Evolutionary conservation across 768 basidiomycete genomes (phyloP), one percentile per base, ranked within the genome.

Genomic region (Leucosporidium scottii): DNA sequence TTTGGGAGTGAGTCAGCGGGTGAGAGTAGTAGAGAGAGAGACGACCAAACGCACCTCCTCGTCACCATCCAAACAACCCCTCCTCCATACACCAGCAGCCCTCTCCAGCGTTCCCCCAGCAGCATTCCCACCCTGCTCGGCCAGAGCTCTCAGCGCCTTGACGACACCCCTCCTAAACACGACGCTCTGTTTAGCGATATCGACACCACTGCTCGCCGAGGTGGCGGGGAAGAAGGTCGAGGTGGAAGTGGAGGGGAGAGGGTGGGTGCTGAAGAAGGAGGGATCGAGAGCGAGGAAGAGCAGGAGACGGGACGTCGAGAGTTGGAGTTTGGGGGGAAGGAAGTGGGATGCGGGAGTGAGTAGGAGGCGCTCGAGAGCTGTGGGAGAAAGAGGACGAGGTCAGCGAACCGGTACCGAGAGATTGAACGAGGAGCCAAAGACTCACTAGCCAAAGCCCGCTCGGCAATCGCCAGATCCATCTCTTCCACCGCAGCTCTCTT

Each of bases 361-460:
- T 13, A 71, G 61, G 27, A 71, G 67, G 36, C 67, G 60, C 49
- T 71, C 64, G 67, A 71, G 67, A 8, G 70, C 70, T 71, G 62
- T 44, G 15, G 3, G 25, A 3, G 53, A 9, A 23, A 10, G 30
- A 18, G 20, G 12, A 1, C 0, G 15, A n/a, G n/a, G 36, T 17
- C 2, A 47, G 47, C 1, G 9, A 9, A 8, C 18, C 21, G 13
- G 0, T 23, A 3, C 13, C 9, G 36, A 51, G 49, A 20, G 23
- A 3, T 44, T 13, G 13, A 55, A 39, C 17, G 30, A 30, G 20
- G 12, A 12, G 34, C 20, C 28, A 8, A 8, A 15, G 39, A 62
- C 70, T n/a, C 27, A 71, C 70, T 71, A 10, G 51, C 64, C 21
- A 71, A 59, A 0, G 58, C 70, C 0, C 65, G 58, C 47, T 65